phyloP scores from a whole-genome alignment of 2,329 filamentous ascomycete genomes.

The Diaporthe vexans region DNA sequence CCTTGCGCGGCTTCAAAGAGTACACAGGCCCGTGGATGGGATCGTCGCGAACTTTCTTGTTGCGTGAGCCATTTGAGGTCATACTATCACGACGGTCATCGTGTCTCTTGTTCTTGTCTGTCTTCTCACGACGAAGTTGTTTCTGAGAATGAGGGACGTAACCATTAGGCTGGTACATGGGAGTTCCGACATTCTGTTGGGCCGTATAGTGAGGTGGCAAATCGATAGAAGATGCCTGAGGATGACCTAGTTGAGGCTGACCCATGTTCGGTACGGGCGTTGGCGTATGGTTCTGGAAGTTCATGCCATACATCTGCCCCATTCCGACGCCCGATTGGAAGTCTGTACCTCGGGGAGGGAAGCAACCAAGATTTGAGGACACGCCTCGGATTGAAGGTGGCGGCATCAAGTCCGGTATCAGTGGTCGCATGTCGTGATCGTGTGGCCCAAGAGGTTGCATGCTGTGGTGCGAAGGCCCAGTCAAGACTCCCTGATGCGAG shows the following conservation, averaged over 20 bases:
- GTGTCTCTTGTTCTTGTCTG: constrained; percentile 5
- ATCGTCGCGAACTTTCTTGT: constrained; percentile 30
- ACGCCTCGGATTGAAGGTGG: constrained; percentile 9
- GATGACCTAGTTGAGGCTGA: neutral
- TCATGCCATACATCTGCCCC: neutral
- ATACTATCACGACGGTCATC: constrained; percentile 32
- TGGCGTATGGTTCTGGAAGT: constrained; percentile 32
- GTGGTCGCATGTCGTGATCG: constrained; percentile 20
- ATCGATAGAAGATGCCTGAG: constrained; percentile 8
- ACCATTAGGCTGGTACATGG: constrained; percentile 35
- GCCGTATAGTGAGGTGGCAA: constrained; percentile 6
- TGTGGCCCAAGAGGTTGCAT: neutral
- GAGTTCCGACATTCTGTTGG: constrained; percentile 9
- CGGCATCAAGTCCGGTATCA: neutral
- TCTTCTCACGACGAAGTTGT: neutral
- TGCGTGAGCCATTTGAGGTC: constrained; percentile 26
- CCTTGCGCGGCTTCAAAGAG: constrained; percentile 21
- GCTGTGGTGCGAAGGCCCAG: constrained; percentile 6
- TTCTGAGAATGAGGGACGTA: constrained; percentile 16
- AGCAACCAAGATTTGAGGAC: neutral
- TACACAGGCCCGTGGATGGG: constrained; percentile 37
- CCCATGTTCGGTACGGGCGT: constrained; percentile 11
- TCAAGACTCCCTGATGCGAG: constrained; percentile 1
- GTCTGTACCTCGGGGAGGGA: neutral
- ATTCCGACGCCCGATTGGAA: neutral